Conservation (phyloP, 345 rosid species). For the Physaria fendleri region DNA sequence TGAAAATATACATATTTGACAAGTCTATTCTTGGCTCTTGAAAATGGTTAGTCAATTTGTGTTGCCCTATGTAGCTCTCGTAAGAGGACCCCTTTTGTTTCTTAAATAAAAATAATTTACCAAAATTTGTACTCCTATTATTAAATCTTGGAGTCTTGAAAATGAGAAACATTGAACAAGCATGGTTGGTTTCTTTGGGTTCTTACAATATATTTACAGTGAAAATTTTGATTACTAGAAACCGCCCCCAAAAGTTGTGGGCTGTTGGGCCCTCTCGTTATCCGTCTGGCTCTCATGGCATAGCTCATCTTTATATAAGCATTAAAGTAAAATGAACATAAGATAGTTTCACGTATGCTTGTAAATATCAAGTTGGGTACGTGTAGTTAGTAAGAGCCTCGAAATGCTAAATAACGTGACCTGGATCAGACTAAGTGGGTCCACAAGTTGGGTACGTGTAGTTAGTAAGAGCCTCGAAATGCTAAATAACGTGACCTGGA, state of each 20-base stretch:
- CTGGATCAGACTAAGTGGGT: conserved; percentile 17
- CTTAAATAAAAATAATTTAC: conserved; percentile 6
- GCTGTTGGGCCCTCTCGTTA: conserved; percentile 23
- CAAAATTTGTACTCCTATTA: neutral
- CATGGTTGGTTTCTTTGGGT: conserved; percentile 1
- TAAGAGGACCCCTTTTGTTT: conserved; percentile 16
- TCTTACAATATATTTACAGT: too few relatives aligned
- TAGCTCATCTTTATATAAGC: conserved; percentile 8
- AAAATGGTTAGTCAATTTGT: conserved; percentile 14
- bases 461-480: conserved; percentile 24
- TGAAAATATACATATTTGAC: too few relatives aligned
- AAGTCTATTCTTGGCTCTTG: too few relatives aligned
- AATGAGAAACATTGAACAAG: conserved; percentile 24
- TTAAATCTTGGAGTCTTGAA: conserved; percentile 8
- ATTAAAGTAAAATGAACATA: conserved; percentile 1
- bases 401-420: conserved; percentile 23
- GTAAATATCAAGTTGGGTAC: neutral
- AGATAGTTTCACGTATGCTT: conserved; percentile 9
- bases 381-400: conserved; percentile 20
- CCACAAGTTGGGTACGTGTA: neutral
- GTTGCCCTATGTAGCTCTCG: conserved; percentile 12
- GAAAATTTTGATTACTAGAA: neutral
- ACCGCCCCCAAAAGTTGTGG: conserved; percentile 18
- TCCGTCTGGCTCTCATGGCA: conserved; percentile 30
- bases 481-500: conserved; percentile 20